Conservation (phyloP, 2,329 filamentous ascomycete species). For the Gyromitra esculenta region DNA sequence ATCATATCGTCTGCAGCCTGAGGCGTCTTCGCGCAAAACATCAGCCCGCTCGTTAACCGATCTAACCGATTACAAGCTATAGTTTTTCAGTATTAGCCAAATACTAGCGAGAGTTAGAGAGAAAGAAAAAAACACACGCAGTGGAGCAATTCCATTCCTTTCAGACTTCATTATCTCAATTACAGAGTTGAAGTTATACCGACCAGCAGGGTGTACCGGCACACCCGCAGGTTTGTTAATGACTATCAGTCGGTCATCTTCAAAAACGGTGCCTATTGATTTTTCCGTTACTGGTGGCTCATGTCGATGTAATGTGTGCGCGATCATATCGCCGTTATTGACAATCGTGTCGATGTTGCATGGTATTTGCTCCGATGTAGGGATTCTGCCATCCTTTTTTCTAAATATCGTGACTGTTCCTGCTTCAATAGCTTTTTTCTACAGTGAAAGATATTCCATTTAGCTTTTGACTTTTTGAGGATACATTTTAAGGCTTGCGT, state of each 20-base stretch:
- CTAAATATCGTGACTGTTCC: slow-evolving; percentile 85
- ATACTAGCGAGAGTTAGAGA: neutral
- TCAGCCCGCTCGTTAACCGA: slow-evolving; percentile 91
- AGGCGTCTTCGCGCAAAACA: slow-evolving; percentile 93
- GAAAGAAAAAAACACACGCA: slow-evolving; percentile 60
- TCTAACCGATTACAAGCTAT: slow-evolving; percentile 92
- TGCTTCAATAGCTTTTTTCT: slow-evolving; percentile 78
- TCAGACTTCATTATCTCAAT: slow-evolving; percentile 92
- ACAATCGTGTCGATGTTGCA: slow-evolving; percentile 60
- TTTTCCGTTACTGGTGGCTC: slow-evolving; percentile 90
- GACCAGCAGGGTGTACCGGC: slow-evolving; percentile 91
- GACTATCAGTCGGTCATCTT: slow-evolving; percentile 91
- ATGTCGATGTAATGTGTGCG: slow-evolving; percentile 92
- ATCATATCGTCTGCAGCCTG: slow-evolving; percentile 81
- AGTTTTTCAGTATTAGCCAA: neutral
- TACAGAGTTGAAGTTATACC: slow-evolving; percentile 95
- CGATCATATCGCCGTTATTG: slow-evolving; percentile 89
- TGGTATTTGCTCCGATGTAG: slow-evolving; percentile 33
- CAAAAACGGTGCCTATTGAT: slow-evolving; percentile 83
- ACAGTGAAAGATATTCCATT: slow-evolving; percentile 25
- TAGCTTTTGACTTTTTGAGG: neutral
- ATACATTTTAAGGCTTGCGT: slow-evolving; percentile 7
- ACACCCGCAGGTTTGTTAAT: slow-evolving; percentile 97
- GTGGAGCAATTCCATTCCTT: slow-evolving; percentile 68
- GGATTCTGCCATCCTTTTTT: slow-evolving; percentile 61